Evolutionary conservation across 176 grass and related monocot genomes (phyloP).

Genomic region (Thalia dealbata): DNA sequence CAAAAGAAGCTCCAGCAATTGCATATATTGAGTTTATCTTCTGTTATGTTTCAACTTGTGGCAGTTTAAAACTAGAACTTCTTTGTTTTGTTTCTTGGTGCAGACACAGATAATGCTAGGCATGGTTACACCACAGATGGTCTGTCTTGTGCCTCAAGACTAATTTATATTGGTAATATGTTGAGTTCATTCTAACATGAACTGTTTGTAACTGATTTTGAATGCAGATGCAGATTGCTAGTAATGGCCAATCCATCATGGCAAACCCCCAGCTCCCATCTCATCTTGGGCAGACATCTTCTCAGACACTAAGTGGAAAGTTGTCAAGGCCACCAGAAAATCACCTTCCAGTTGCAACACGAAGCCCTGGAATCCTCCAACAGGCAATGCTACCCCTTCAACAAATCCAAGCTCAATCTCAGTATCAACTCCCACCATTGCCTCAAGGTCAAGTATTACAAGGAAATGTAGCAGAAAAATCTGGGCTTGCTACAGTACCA

Average conservation of each 20-base stretch:
- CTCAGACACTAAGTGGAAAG: slow-evolving; percentile 31
- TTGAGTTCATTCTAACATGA: slow-evolving; percentile 16
- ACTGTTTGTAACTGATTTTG: slow-evolving; percentile 24
- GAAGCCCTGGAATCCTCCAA: slow-evolving; percentile 37
- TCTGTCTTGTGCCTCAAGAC: slow-evolving; percentile 25
- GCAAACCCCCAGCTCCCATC: slow-evolving; percentile 38
- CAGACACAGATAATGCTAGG: slow-evolving; percentile 95
- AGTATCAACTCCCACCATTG: slow-evolving; percentile 34
- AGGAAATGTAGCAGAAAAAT: slow-evolving; percentile 16
- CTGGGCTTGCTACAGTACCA: slow-evolving; percentile 21
- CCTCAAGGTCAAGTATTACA: slow-evolving; percentile 29
- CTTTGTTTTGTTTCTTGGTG: slow-evolving; percentile 1
- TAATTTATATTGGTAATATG: slow-evolving; percentile 9
- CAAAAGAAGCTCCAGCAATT: no score
- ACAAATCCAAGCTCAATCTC: slow-evolving; percentile 33
- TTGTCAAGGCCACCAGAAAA: slow-evolving; percentile 26
- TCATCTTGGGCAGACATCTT: slow-evolving; percentile 37
- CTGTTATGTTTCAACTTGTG: background rate
- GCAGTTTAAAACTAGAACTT: slow-evolving; percentile 2
- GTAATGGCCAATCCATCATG: slow-evolving; percentile 35
- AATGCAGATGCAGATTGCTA: slow-evolving; percentile 92
- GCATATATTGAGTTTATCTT: background rate
- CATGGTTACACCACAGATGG: slow-evolving; percentile 76
- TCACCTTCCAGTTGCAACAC: slow-evolving; percentile 20
- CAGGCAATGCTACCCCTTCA: slow-evolving; percentile 27